Conservation (phyloP, 257 asterid species). For the Solanum ahanhuiri region DNA sequence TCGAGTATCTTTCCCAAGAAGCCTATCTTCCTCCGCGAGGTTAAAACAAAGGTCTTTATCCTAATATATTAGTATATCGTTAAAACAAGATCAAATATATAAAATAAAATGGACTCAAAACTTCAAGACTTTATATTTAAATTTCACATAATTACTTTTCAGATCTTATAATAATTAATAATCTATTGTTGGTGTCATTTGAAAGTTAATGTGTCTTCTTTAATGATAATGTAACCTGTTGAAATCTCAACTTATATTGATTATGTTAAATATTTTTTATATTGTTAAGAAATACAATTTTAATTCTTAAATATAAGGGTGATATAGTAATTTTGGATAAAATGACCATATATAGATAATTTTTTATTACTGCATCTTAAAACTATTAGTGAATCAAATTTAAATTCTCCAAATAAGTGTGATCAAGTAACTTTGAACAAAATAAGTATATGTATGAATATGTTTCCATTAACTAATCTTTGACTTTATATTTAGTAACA, state of each 20-base stretch:
- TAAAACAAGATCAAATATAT: too few relatives aligned
- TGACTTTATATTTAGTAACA: not conserved
- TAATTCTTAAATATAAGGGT: not conserved
- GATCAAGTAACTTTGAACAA: not conserved
- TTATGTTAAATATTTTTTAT: not conserved
- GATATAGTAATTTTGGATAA: not conserved
- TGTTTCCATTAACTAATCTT: not conserved
- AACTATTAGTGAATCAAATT: not conserved
- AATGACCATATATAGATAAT: not conserved
- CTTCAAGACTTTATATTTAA: too few relatives aligned
- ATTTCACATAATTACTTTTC: not conserved
- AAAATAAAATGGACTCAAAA: too few relatives aligned
- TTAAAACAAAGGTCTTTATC: too few relatives aligned
- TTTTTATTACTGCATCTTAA: not conserved
- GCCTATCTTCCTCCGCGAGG: too few relatives aligned
- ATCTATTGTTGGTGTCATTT: not conserved
- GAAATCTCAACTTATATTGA: not conserved
- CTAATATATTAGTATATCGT: too few relatives aligned
- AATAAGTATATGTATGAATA: not conserved
- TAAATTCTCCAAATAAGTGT: not conserved
- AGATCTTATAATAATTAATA: not conserved
- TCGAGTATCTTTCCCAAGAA: too few relatives aligned
- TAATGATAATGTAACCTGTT: not conserved
- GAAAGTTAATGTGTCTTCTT: not conserved
- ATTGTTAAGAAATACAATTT: not conserved